A percentile compares a stretch with the other conserved stretches of the same genome.
Evolutionary conservation across 495 filamentous ascomycete genomes (phyloP).

Genomic region (Penicillium tannophilum): DNA sequence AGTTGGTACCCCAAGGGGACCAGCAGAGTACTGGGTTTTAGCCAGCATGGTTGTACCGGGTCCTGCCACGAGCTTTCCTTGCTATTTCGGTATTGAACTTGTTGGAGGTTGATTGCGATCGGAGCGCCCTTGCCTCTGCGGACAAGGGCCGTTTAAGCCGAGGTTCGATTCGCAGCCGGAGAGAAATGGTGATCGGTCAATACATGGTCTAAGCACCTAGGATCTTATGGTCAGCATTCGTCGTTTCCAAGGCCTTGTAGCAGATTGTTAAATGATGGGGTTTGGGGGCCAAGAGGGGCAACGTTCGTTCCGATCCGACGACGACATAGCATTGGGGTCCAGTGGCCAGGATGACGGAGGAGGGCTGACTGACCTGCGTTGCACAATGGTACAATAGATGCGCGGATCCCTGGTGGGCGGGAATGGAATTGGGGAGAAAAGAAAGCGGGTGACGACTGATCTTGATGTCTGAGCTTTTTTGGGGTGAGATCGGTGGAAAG

Average conservation of each 20-base stretch:
- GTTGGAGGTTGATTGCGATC: neutral
- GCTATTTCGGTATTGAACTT: neutral
- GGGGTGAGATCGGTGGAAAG: constrained; percentile 22
- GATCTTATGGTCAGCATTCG: constrained; percentile 16
- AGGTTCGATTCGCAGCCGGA: constrained; percentile 12
- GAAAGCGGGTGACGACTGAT: constrained; percentile 11
- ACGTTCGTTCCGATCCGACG: neutral
- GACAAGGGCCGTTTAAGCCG: constrained; percentile 14
- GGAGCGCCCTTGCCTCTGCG: constrained; percentile 17
- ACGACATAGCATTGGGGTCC: neutral
- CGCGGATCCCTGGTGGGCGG: constrained; percentile 7
- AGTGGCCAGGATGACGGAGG: neutral
- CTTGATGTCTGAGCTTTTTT: constrained; percentile 30
- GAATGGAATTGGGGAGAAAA: constrained; percentile 18
- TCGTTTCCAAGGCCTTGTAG: neutral
- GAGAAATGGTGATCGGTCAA: constrained; percentile 17
- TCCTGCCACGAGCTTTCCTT: constrained; percentile 2
- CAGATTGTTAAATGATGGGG: constrained; percentile 4
- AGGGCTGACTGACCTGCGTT: constrained; percentile 18
- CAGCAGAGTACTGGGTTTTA: constrained; percentile 73
- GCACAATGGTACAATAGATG: constrained; percentile 9
- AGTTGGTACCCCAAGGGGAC: constrained; percentile 56
- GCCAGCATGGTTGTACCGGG: constrained; percentile 68
- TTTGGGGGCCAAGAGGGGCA: constrained; percentile 13
- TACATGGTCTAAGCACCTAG: constrained; percentile 22